Conservation (phyloP, 2,329 filamentous ascomycete species). For the Hypoxylon sp. region DNA sequence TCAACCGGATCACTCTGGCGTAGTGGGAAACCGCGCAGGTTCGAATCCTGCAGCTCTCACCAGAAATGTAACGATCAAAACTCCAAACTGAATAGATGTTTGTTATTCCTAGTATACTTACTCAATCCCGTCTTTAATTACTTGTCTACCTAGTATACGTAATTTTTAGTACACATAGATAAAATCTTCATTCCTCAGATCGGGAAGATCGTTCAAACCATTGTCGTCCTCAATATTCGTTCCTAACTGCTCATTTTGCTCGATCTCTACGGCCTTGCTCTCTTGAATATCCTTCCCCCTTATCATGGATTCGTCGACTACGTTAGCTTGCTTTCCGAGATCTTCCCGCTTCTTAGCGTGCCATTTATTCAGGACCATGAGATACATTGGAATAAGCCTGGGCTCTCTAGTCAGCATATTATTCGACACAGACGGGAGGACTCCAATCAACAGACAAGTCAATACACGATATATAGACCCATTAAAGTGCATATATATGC, state of each 20-base stretch:
- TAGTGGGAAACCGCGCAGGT: too few species aligned
- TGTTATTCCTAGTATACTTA: neutral
- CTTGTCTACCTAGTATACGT: neutral
- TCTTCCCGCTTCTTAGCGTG: constrained; percentile 61
- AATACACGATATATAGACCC: neutral
- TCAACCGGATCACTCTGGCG: too few species aligned
- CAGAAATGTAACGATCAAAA: too few species aligned
- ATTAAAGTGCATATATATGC: neutral
- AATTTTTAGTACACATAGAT: constrained; percentile 60
- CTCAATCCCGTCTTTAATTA: neutral
- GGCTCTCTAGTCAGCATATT: constrained; percentile 36
- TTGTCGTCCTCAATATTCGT: constrained; percentile 59
- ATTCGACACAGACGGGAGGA: constrained; percentile 1
- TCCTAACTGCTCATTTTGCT: constrained; percentile 54
- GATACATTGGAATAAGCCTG: constrained; percentile 56
- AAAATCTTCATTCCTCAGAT: constrained; percentile 78
- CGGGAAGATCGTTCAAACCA: constrained; percentile 73
- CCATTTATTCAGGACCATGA: constrained; percentile 66
- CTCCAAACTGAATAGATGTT: too few species aligned
- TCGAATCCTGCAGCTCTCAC: too few species aligned
- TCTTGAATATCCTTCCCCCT: constrained; percentile 55
- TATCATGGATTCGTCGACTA: constrained; percentile 62
- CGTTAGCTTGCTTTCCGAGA: constrained; percentile 65
- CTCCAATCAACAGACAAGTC: neutral
- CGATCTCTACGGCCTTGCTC: constrained; percentile 48